Conservation (phyloP, 495 filamentous ascomycete genomes). For the Neurospora sublineolata region DNA sequence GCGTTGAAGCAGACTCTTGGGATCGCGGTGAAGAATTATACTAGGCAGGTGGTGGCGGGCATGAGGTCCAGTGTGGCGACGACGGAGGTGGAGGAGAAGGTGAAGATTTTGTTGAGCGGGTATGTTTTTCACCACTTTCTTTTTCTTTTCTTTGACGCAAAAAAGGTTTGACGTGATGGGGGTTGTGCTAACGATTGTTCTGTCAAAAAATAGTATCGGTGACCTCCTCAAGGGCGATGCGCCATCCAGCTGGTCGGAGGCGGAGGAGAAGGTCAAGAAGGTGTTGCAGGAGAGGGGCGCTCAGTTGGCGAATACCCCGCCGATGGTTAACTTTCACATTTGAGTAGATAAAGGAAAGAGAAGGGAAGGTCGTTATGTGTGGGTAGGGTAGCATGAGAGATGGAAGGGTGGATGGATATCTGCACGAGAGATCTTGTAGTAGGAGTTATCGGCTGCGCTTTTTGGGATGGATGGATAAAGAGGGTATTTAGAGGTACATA, state of each 20-base stretch:
- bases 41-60: neutral
- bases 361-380: too few relatives aligned
- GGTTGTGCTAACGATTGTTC: neutral
- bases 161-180: too few relatives aligned
- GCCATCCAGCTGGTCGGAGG: neutral
- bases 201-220: neutral
- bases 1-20: neutral
- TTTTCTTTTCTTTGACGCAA: too few relatives aligned
- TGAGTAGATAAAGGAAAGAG: too few relatives aligned
- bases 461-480: neutral
- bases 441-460: neutral
- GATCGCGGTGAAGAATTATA: neutral
- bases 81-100: neutral
- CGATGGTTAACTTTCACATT: neutral
- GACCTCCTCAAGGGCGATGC: neutral
- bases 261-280: neutral
- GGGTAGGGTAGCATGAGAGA: too few relatives aligned
- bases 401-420: neutral
- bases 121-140: neutral
- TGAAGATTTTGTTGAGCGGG: neutral
- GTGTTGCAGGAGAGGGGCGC: neutral
- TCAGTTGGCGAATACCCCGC: neutral
- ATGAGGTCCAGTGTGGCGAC: neutral
- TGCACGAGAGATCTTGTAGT: neutral
- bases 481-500: neutral